Base-by-base conservation (phyloP, 441 rosid species). In the Populus hybrid region DNA sequence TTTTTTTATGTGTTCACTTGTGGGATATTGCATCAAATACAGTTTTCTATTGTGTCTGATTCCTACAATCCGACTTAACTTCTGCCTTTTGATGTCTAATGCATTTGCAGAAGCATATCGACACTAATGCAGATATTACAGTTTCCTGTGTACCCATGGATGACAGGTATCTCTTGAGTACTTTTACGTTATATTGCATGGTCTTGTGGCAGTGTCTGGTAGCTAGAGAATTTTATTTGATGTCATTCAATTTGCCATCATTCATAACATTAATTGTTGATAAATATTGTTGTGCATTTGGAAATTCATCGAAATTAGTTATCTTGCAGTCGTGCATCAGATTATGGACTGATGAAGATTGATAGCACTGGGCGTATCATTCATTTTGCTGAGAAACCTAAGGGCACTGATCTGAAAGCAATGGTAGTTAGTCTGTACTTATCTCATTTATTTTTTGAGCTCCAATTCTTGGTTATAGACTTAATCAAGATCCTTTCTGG, bases 341-440 rank as follows among this genome's bases (percentile, higher is more conserved):
- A 89, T 80, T 89, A 79, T 70, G 92, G 92, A 73, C 76, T 89
- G 77, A 84, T 86, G 88, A 89, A 87, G 85, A 84, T 87, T 34
- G 88, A 89, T 59, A 73, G 50, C 77, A 76, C 65, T 24, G 92
- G 92, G 46, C 85, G 82, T n/a, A 83, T 89, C 38, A 14, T 83
- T 72, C 90, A 89, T 73, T 89, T 89, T 70, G 76, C 89, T 72
- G 92, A 89, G 77, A 89, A 89, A 83, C 92, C 92, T 8, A 79
- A 79, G 82, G 90, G 90, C 30, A 21, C 78, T 68, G 87, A 81
- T 73, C 87, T 83, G 67, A 85, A 84, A 83, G 88, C 89, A 72
- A 92, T 93, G 97, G 97, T 95, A 79, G 76, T 72, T 74, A 23
- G 11, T 59, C 35, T n/a, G 34, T 28, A 61, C 21, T 46, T 70